These are phyloP conservation scores for Leishmania major DNA, from an alignment of 208 protist genomes.

Conservation along the genomic window DNA sequence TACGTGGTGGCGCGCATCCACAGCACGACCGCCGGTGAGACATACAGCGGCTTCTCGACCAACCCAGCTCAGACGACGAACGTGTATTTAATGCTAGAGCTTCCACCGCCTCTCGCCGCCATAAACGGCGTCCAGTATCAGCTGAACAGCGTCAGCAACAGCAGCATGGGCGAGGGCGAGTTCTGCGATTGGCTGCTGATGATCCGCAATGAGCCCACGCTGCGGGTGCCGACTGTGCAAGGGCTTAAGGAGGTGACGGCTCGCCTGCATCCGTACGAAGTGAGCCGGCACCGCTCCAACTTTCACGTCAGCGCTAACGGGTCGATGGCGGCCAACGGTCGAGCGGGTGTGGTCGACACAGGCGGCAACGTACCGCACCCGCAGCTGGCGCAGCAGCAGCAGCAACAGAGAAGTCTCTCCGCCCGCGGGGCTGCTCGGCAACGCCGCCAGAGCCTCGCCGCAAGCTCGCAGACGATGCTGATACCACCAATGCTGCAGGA, in stretches of 20 bases:
- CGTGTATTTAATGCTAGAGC: slow-evolving; percentile 58
- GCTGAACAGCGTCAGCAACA: slow-evolving; percentile 88
- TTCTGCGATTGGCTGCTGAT: slow-evolving; percentile 66
- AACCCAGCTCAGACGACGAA: slow-evolving; percentile 43
- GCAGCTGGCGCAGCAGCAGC: neutral
- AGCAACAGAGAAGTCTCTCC: slow-evolving; percentile 22
- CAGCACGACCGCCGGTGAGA: slow-evolving; percentile 45
- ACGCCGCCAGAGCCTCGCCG: slow-evolving; percentile 14
- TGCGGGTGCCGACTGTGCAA: slow-evolving; percentile 33
- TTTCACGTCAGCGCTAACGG: neutral
- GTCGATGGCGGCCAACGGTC: neutral
- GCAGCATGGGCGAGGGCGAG: slow-evolving; percentile 65
- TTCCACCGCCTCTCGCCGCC: slow-evolving; percentile 48
- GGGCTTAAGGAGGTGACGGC: slow-evolving; percentile 34
- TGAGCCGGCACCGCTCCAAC: slow-evolving; percentile 20
- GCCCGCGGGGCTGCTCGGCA: slow-evolving; percentile 17
- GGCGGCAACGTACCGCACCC: neutral
- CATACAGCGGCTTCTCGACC: slow-evolving; percentile 76
- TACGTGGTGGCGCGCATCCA: slow-evolving; percentile 74
- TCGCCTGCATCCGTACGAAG: slow-evolving; percentile 37
- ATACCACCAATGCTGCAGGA: neutral
- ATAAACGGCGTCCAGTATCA: slow-evolving; percentile 81
- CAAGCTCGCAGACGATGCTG: slow-evolving; percentile 3
- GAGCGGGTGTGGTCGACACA: neutral
- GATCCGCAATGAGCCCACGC: slow-evolving; percentile 31